Conservation (phyloP, 176 grass and related monocot species). For the Rhipidocladum racemiflorum region DNA sequence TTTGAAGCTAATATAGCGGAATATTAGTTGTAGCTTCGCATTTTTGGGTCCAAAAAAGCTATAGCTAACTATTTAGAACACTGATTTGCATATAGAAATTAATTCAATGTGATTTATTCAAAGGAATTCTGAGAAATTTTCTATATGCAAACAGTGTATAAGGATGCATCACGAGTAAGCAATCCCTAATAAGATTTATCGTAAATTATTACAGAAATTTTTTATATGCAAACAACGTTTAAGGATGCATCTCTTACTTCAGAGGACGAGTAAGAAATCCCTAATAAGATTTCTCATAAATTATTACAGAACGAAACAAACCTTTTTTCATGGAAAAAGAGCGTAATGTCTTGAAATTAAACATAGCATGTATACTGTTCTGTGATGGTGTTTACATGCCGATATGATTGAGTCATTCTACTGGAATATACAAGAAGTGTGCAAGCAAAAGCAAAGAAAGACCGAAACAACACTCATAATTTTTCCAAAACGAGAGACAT, state of each 20-base stretch:
- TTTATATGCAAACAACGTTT: too few species aligned
- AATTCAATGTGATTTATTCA: too few species aligned
- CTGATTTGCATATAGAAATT: too few species aligned
- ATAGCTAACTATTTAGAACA: too few species aligned
- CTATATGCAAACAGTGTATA: too few species aligned
- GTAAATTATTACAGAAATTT: background rate
- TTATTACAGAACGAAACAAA: background rate
- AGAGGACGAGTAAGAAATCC: background rate
- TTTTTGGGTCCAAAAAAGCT: too few species aligned
- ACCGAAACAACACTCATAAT: background rate
- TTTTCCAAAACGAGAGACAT: too few species aligned
- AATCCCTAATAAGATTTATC: background rate
- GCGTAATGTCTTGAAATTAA: background rate
- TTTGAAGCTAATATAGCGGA: too few species aligned
- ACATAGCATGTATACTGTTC: background rate
- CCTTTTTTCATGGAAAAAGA: background rate
- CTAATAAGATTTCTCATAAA: background rate
- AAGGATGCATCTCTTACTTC: too few species aligned
- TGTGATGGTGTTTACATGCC: background rate
- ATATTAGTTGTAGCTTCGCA: too few species aligned
- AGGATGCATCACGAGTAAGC: background rate
- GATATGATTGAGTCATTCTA: background rate
- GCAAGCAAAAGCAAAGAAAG: background rate
- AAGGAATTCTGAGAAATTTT: too few species aligned
- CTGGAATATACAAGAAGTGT: background rate